Base-by-base conservation (phyloP, 2,329 filamentous ascomycete genomes). In the Fusarium clavum region DNA sequence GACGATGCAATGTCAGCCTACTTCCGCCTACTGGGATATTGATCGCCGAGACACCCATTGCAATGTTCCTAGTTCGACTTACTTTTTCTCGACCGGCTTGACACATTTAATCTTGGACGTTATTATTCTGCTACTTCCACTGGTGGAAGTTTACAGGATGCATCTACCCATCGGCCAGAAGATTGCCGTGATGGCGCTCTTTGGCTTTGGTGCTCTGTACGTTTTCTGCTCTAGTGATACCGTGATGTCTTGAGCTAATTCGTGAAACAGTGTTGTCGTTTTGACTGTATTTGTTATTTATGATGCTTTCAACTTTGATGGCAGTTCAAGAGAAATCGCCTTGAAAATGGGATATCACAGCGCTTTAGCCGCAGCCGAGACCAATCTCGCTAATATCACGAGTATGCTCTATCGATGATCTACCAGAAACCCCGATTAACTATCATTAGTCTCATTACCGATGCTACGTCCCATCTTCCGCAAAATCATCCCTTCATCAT, bases 1-100 rank as follows among this genome's bases (percentile, higher is more conserved):
- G 5, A 76, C 77, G 2, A 74, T 80, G 38, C 76, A 77, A 44
- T 81, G 79, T 57, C 52, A 77, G 6, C 79, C 79, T 0, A 69
- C 79, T 2, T 73, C 76, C 9, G 75, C 73, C 4, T 77, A 77
- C 29, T 81, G 78, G 79, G 72, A 77, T 18, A 60, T 72, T 3
- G 71, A 77, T n/a, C 52, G 46, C 2, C 53, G 62, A 29, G 71
- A 67, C 3, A 70, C 64, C 0, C 53, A 69, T 2, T 81, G 79
- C 61, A 69, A 62, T 14, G 77, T 80, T 43, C 65, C 77, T 27
- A 75, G 73, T 48, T 62, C 67, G 5, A 71, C 70, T 11, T 79
- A 76, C 55, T 79, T 78, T 53, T 75, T 79, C 32, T 73, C 76
- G 3, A 77, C 77, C 1, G 73, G 76, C 1, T 27, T 78, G 0